Conservation (phyloP, 108 stramenopile species). For the Skeletonema marinoi region DNA sequence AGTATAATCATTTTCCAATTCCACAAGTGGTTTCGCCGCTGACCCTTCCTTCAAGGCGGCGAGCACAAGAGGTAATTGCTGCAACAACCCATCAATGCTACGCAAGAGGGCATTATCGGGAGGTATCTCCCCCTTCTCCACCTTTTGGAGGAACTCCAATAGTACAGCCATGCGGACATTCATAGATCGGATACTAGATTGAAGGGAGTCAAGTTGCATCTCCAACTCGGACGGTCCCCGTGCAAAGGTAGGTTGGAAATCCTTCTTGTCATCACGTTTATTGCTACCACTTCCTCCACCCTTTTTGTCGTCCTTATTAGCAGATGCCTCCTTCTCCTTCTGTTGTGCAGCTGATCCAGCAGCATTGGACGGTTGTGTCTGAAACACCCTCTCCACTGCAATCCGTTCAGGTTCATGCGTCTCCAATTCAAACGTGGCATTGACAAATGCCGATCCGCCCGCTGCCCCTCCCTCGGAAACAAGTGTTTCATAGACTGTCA, state of each 20-base stretch:
- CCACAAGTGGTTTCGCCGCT: slow-evolving; percentile 1
- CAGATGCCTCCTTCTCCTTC: slow-evolving; percentile 8
- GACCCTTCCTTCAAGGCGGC: slow-evolving; percentile 36
- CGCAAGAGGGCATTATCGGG: slow-evolving; percentile 40
- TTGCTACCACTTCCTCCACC: not conserved
- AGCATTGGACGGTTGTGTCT: slow-evolving; percentile 41
- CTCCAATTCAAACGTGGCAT: slow-evolving; percentile 61
- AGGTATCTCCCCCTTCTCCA: slow-evolving; percentile 27
- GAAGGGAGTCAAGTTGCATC: slow-evolving; percentile 27
- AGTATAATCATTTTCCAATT: slow-evolving; percentile 52
- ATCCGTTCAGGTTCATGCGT: slow-evolving; percentile 78
- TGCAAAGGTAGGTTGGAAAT: slow-evolving; percentile 19
- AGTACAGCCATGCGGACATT: slow-evolving; percentile 62
- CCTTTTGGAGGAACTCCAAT: slow-evolving; percentile 50
- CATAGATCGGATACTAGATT: slow-evolving; percentile 56
- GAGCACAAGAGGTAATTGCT: slow-evolving; percentile 36
- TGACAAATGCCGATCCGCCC: slow-evolving; percentile 48
- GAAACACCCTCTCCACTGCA: slow-evolving; percentile 79
- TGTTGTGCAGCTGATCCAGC: not conserved
- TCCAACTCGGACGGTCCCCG: slow-evolving; percentile 41
- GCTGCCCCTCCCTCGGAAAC: not conserved
- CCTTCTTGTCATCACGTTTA: not conserved
- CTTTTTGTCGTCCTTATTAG: slow-evolving; percentile 22
- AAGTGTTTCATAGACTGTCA: slow-evolving; percentile 59
- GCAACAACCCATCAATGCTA: slow-evolving; percentile 44